Evolutionary conservation across 2,329 filamentous ascomycete genomes (phyloP), one percentile per base, ranked within the genome.

Genomic region (Xenoacremonium recifei): DNA sequence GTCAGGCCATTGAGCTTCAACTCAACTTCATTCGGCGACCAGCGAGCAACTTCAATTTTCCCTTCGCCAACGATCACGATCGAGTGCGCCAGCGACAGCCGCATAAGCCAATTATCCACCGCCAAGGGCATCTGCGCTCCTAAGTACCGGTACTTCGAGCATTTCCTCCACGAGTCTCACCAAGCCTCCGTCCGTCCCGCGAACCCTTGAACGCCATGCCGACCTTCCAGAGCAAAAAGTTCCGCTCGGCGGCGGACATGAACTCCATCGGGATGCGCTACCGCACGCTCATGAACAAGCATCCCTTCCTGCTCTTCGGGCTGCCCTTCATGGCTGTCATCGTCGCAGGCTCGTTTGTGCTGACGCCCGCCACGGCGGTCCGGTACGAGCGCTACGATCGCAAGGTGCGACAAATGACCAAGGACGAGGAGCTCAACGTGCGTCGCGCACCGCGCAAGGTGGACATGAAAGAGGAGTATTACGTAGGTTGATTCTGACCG

Each of bases 331-430:
- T 99, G 53, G 72, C 80, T 42, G 84, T 95, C 44, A 96, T 99
- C 61, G 81, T 99, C 19, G 89, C 85, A 2, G 92, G 90, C 1
- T 95, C 89, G 3, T 99, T 99, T 67, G 87, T 95, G 57, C 78
- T 99, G 36, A 97, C 93, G 0, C 93, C 92, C 2, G 93, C 92
- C 5, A 92, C 95, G 17, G 93, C 95, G 12, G 75, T 99, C 36
- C 81, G 95, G 44, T 99, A 97, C 68, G 93, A 99, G 70, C 82
- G 87, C 49, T 84, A 96, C 61, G 93, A 99, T 64, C 82, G 89
- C 49, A 92, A 89, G 70, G 89, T 96, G 45, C 80, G 87, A 58
- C 87, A 91, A 69, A 67, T 97, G 70, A 87, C 80, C 45, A 82
- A 87, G 56, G 88, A 96, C 45, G 90, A 99, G 65, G 88, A 89